Evolutionary conservation across 1,139 yeast species (phyloP), one percentile per base, ranked within the genome.

Genomic region (Wickerhamomyces sp.): DNA sequence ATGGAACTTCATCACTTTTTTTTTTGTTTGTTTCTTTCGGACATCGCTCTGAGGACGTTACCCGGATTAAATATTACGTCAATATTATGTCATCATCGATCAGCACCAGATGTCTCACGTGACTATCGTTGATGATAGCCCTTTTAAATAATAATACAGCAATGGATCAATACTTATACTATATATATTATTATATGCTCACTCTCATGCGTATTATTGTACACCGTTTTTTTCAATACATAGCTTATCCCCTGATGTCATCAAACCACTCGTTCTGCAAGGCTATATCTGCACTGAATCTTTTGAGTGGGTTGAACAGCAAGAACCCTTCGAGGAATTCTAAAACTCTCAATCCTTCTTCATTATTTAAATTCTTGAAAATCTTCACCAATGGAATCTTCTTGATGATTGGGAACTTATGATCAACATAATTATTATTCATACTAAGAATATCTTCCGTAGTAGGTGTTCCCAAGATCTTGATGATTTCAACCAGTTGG

Each of bases 361-460:
- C 36, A 37, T 55, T 55, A 32, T 54, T 52, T 32, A 60, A 42
- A 55, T 83, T 82, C 57, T 89, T 81, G 69, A 93, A 91, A 32
- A 93, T 93, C 59, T 85, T 86, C 45, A 76, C 68, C 57, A 93
- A 75, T 33, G 98, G 97, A 48, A 93, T 95, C 48, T 98, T 95
- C 64, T 87, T 85, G 62, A 93, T 93, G 58, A 89, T 93, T 2
- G 99, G 99, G 73, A 93, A 93, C 62, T 89, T 87, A 68, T 93
- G 97, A 64, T 93, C 99, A 84, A 89, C 87, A 69, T 93, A 94
- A 67, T 90, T 91, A 48, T 97, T 96, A 67, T 93, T 93, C 99
- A 93, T 93, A 52, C 91, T 80, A 62, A 84, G 78, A 57, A 93
- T 93, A 67, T 93, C 97, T 43, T 90, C 96, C 51, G 87, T 81